Evolutionary conservation across 148 eudicot genomes (phyloP).

Genomic region (Arbutus unedo): DNA sequence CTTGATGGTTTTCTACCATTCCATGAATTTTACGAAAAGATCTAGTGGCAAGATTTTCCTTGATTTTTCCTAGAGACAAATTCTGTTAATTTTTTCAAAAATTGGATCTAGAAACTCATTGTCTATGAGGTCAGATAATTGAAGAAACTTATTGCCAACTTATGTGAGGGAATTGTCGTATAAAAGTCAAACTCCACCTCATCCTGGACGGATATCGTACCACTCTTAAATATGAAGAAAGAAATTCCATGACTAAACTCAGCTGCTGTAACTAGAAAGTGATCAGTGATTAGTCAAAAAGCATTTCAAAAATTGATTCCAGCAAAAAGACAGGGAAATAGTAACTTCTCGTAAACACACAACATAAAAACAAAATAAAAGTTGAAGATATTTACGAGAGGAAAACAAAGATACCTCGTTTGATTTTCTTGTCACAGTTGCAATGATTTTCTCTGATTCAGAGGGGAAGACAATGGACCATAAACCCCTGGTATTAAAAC

Average conservation of each 20-base stretch:
- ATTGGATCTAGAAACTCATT: no score
- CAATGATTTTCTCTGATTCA: constrained; percentile 81
- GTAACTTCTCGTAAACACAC: not conserved
- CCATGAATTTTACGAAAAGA: no score
- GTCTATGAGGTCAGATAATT: no score
- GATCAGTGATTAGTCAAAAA: not conserved
- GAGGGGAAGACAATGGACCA: constrained; percentile 89
- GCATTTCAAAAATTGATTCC: not conserved
- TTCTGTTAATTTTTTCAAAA: no score
- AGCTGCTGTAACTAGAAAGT: not conserved
- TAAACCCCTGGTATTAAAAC: constrained; percentile 60
- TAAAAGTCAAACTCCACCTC: not conserved
- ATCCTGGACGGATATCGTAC: not conserved
- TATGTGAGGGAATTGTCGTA: not conserved
- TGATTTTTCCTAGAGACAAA: not conserved
- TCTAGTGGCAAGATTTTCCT: no score
- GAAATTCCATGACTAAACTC: not conserved
- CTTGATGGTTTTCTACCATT: no score
- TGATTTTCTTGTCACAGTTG: constrained; percentile 59
- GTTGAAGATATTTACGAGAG: not conserved
- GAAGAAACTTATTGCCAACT: not conserved
- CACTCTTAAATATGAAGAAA: not conserved
- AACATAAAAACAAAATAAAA: not conserved
- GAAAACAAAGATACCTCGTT: constrained; percentile 59
- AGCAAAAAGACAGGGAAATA: not conserved